Percentiles rank a stretch among this genome's conserved stretches.
These are phyloP conservation scores for Eucalyptus melliodora DNA, from an alignment of 345 rosid genomes.

Conservation along the genomic window DNA sequence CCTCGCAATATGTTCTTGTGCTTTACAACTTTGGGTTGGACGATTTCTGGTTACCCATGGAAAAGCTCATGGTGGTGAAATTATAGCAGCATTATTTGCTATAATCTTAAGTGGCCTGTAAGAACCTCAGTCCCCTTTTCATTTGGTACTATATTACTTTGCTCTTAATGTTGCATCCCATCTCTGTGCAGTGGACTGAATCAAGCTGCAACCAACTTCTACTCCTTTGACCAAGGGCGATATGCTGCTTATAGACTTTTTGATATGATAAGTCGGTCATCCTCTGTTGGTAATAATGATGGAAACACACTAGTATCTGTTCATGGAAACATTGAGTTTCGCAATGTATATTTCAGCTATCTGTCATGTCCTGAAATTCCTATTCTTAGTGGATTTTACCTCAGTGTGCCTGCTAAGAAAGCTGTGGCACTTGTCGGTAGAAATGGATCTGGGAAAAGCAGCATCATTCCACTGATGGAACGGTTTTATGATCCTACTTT, in stretches of 20 bases:
- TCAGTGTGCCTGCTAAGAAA: constrained; percentile 93
- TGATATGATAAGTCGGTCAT: constrained; percentile 97
- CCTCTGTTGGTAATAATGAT: constrained; percentile 66
- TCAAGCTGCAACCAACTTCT: constrained; percentile 99
- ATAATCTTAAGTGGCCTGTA: constrained; percentile 98
- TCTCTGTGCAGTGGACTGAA: constrained; percentile 60
- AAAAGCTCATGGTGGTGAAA: constrained; percentile 86
- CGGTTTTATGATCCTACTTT: constrained; percentile 98
- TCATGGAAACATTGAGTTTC: constrained; percentile 94
- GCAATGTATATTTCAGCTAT: constrained; percentile 97
- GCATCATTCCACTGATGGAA: constrained; percentile 97
- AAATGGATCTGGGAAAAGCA: constrained; percentile 99
- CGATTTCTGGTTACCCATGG: constrained; percentile 45
- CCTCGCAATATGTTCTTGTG: constrained; percentile 96
- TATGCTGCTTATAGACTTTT: constrained; percentile 96
- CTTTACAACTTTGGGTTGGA: constrained; percentile 95
- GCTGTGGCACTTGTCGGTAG: constrained; percentile 98
- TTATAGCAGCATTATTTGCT: constrained; percentile 83
- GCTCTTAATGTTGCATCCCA: not conserved
- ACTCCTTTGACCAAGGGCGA: constrained; percentile 98
- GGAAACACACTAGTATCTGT: constrained; percentile 44
- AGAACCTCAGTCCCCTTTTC: constrained; percentile 19
- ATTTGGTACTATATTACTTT: not conserved
- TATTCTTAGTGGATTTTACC: constrained; percentile 94
- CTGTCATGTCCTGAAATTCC: constrained; percentile 98